A percentile compares a stretch with the other conserved stretches of the same genome.
phyloP scores from a whole-genome alignment of 441 rosid species.

The Isatis lusitanica region DNA sequence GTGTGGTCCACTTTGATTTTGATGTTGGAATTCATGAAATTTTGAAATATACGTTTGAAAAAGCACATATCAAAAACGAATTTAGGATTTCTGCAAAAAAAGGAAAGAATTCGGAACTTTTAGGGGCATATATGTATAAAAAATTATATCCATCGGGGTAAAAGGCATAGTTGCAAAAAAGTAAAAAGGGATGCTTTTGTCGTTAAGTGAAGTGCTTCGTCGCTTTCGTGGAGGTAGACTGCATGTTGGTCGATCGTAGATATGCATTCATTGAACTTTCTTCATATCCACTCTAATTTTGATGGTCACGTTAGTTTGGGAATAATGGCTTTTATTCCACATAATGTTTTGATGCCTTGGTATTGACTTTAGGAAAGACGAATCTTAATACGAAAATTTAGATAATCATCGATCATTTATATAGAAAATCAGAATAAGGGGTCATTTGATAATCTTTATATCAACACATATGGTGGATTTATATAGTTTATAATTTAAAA shows the following conservation, averaged over 20 bases:
- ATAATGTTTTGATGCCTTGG: neutral
- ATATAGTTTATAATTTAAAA: no score
- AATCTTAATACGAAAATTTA: neutral
- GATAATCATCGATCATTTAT: neutral
- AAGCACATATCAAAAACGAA: neutral
- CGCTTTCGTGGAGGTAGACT: constrained; percentile 27
- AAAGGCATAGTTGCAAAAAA: neutral
- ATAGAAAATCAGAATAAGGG: no score
- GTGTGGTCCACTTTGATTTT: constrained; percentile 24
- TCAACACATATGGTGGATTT: no score
- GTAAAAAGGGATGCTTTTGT: constrained; percentile 17
- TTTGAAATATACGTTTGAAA: neutral
- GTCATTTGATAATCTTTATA: no score
- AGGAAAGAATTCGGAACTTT: neutral
- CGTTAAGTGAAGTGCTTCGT: constrained; percentile 32
- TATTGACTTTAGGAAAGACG: neutral
- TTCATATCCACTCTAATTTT: neutral
- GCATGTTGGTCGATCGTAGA: constrained; percentile 35
- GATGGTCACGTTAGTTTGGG: neutral
- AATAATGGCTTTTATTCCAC: neutral
- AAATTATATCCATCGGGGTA: neutral
- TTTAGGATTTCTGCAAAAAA: neutral
- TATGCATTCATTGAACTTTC: constrained; percentile 27
- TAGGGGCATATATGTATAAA: neutral
- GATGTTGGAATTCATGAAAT: neutral